Percentiles rank a stretch among this genome's conserved stretches.
Conservation (phyloP, 495 filamentous ascomycete species). For the Aspergillus avenaceus region DNA sequence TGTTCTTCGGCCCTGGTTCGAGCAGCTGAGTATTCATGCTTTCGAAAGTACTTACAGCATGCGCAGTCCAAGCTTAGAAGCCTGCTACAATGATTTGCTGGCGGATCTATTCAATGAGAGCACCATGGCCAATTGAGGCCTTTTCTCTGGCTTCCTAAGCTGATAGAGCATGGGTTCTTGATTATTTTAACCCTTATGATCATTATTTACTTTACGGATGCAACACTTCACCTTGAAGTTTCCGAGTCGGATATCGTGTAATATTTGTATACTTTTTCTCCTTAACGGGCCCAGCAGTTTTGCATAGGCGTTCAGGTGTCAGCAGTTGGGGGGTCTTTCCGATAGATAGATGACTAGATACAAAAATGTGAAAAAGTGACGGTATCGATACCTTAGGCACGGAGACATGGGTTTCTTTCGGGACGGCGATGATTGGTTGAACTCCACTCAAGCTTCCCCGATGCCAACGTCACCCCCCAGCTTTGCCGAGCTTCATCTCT, state of each 20-base stretch:
- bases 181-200: too few species aligned
- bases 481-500: background rate
- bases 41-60: constrained; percentile 92
- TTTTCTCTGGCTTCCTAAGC: background rate
- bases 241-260: too few species aligned
- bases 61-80: constrained; percentile 62
- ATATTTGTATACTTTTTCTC: too few species aligned
- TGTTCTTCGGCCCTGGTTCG: constrained; percentile 83
- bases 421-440: constrained; percentile 8
- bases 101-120: constrained; percentile 81
- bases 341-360: background rate
- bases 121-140: constrained; percentile 39
- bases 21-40: constrained; percentile 81
- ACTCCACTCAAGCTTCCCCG: constrained; percentile 17
- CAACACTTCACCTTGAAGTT: too few species aligned
- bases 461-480: constrained; percentile 29
- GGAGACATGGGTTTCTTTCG: background rate
- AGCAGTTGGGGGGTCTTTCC: background rate
- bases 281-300: background rate
- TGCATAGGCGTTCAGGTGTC: background rate
- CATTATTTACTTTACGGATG: too few species aligned
- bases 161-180: too few species aligned
- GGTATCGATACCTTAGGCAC: background rate
- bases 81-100: constrained; percentile 65
- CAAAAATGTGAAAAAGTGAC: background rate